Conservation (phyloP, 371 early-diverging fungal species). For the Mucor irregularis region DNA sequence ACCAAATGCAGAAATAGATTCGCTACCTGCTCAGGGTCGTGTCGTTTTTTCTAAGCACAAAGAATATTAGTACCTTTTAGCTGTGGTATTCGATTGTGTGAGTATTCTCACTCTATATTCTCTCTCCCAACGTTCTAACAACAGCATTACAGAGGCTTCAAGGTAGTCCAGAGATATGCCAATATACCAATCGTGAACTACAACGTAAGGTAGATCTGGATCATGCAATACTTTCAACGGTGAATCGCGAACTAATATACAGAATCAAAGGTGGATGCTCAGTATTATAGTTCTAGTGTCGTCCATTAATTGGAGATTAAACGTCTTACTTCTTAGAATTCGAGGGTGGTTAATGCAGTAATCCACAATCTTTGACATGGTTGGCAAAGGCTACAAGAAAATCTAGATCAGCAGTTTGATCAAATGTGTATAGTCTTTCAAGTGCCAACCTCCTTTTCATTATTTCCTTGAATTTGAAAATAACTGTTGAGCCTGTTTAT, state of each 20-base stretch:
- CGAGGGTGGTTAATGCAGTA: constrained; percentile 12
- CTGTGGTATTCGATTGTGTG: background rate
- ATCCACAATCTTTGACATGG: constrained; percentile 21
- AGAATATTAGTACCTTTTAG: no score
- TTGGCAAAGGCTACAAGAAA: constrained; percentile 11
- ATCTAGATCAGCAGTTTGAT: background rate
- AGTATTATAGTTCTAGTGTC: background rate
- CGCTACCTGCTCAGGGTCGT: background rate
- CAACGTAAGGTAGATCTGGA: constrained; percentile 5
- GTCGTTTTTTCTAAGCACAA: constrained; percentile 12
- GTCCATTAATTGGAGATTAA: no score
- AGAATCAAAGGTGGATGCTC: background rate
- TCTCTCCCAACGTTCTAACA: constrained; percentile 12
- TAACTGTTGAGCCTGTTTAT: constrained; percentile 7
- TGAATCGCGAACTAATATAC: constrained; percentile 19
- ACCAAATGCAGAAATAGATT: constrained; percentile 2
- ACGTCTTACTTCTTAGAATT: constrained; percentile 10
- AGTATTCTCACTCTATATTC: constrained; percentile 8
- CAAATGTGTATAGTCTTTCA: background rate
- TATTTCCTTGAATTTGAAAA: constrained; percentile 10
- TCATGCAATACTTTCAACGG: constrained; percentile 13
- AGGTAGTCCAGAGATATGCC: constrained; percentile 19
- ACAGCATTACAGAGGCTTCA: constrained; percentile 5
- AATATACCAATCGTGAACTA: constrained; percentile 22
- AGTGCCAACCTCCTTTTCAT: constrained; percentile 15